Percentiles rank a stretch among this genome's conserved stretches.
Conservation (phyloP, 495 filamentous ascomycete species). For the Rusavskia elegans region DNA sequence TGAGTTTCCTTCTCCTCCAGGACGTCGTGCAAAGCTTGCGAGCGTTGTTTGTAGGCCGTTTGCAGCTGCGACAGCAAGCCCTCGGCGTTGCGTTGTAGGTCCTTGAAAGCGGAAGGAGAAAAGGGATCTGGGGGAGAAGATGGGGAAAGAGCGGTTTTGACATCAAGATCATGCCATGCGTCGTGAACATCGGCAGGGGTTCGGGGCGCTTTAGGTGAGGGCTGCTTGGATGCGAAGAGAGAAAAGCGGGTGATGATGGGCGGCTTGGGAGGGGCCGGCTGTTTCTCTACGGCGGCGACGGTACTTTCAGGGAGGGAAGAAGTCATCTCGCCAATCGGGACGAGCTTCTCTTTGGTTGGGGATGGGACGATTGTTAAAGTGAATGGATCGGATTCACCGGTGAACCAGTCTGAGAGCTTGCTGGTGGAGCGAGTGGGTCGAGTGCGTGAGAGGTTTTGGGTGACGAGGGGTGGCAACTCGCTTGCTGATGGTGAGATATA, state of each 20-base stretch:
- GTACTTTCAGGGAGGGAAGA: conserved; percentile 13
- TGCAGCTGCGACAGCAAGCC: conserved; percentile 50
- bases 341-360: conserved; percentile 13
- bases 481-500: neutral
- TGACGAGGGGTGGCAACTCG: neutral
- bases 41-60: conserved; percentile 50
- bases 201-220: conserved; percentile 6
- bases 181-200: conserved; percentile 27
- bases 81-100: conserved; percentile 34
- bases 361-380: conserved; percentile 21
- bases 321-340: conserved; percentile 10
- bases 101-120: conserved; percentile 8
- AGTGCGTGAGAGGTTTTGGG: neutral
- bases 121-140: conserved; percentile 1
- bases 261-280: conserved; percentile 30
- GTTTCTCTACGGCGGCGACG: conserved; percentile 24
- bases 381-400: conserved; percentile 33
- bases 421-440: conserved; percentile 1
- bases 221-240: conserved; percentile 6
- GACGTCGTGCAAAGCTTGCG: conserved; percentile 39
- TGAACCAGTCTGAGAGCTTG: conserved; percentile 33
- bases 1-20: conserved; percentile 47
- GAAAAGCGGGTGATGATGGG: conserved; percentile 10
- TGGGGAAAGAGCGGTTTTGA: conserved; percentile 8
- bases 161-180: conserved; percentile 33